A percentile compares a stretch with the other conserved stretches of the same genome.
phyloP scores from a whole-genome alignment of 805 yeast genomes.

The Wickerhamomyces ciferrii region DNA sequence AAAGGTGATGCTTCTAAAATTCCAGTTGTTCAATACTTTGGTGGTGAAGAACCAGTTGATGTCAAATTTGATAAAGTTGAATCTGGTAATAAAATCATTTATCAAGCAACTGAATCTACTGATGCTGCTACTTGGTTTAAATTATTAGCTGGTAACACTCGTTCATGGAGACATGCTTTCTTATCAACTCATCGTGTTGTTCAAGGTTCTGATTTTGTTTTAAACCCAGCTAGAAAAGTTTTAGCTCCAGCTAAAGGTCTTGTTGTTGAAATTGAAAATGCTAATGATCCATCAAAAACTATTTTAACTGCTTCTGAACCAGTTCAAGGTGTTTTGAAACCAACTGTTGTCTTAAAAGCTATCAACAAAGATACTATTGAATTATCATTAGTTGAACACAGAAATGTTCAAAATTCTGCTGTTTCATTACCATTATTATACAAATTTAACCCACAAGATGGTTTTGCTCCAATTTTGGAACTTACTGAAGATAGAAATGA shows the following conservation, averaged over 20 bases:
- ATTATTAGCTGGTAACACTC: constrained; percentile 70
- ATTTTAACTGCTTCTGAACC: constrained; percentile 62
- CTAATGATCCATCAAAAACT: constrained; percentile 48
- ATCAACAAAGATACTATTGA: constrained; percentile 48
- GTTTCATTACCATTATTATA: constrained; percentile 74
- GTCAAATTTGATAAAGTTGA: constrained; percentile 28
- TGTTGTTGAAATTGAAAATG: constrained; percentile 55
- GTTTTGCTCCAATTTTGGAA: constrained; percentile 94
- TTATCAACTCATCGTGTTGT: constrained; percentile 73
- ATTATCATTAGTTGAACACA: constrained; percentile 76
- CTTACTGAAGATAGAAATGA: constrained; percentile 85
- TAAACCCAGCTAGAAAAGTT: constrained; percentile 76
- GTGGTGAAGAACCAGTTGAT: constrained; percentile 50
- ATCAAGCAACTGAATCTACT: constrained; percentile 32
- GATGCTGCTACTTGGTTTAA: constrained; percentile 59
- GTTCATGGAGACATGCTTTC: constrained; percentile 91
- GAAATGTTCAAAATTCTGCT: constrained; percentile 74
- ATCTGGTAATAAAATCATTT: constrained; percentile 28
- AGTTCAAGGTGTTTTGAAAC: constrained; percentile 63
- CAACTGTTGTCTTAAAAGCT: constrained; percentile 60
- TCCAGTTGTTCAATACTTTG: constrained; percentile 88
- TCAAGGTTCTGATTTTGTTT: constrained; percentile 75
- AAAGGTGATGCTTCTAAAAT: constrained; percentile 62
- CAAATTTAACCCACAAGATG: constrained; percentile 76
- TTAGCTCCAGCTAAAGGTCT: constrained; percentile 68